Evolutionary conservation across 345 rosid genomes (phyloP).

Genomic region (Mercurialis annua): DNA sequence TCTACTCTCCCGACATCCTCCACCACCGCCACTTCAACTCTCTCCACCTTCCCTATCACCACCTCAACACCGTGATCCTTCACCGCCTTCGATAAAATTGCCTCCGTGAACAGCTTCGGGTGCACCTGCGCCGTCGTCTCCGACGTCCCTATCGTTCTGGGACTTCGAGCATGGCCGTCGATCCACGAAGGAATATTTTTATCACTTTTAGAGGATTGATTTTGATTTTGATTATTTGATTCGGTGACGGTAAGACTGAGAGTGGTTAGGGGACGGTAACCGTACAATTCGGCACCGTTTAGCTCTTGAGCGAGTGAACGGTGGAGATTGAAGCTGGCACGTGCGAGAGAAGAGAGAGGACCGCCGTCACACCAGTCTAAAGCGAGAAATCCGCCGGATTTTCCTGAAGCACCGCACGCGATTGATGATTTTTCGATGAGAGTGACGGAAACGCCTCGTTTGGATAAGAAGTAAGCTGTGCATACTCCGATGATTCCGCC

Average conservation of each 20-base stretch:
- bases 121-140: conserved; percentile 81
- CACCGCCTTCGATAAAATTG: conserved; percentile 50
- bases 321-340: conserved; percentile 84
- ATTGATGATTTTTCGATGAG: conserved; percentile 71
- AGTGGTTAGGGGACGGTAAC: conserved; percentile 64
- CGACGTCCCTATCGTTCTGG: conserved; percentile 55
- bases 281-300: conserved; percentile 63
- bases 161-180: conserved; percentile 50
- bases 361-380: conserved; percentile 87
- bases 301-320: conserved; percentile 68
- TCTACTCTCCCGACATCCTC: conserved; percentile 45
- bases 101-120: conserved; percentile 68
- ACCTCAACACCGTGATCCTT: conserved; percentile 61
- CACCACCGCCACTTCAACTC: conserved; percentile 39
- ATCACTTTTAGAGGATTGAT: conserved; percentile 6
- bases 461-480: conserved; percentile 78
- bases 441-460: conserved; percentile 63
- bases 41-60: conserved; percentile 61
- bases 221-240: conserved; percentile 21
- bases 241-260: conserved; percentile 64
- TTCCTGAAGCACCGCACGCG: conserved; percentile 89
- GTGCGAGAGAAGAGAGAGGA: conserved; percentile 55
- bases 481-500: conserved; percentile 89
- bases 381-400: conserved; percentile 91
- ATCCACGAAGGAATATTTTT: conserved; percentile 63